A percentile compares a stretch with the other conserved stretches of the same genome.
Conservation (phyloP, 108 stramenopile species). For the Fistulifera pelliculosa region DNA sequence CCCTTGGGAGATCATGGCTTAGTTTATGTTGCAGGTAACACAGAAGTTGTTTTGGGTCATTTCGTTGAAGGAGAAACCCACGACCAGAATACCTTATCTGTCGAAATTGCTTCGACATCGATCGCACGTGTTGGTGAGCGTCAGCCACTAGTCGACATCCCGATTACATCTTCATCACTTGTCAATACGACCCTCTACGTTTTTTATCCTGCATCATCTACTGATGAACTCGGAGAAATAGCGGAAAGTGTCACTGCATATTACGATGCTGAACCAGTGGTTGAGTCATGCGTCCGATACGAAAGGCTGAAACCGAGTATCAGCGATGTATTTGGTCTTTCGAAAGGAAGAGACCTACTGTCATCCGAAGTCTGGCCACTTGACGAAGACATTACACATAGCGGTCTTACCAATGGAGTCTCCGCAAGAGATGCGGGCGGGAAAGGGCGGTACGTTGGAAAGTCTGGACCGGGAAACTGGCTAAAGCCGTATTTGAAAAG, state of each 20-base stretch:
- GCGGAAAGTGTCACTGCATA: not conserved
- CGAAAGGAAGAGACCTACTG: conserved; percentile 58
- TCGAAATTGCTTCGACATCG: conserved; percentile 19
- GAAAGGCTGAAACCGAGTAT: conserved; percentile 48
- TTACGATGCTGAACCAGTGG: conserved; percentile 56
- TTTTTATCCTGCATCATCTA: conserved; percentile 15
- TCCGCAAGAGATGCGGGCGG: not conserved
- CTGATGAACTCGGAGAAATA: not conserved
- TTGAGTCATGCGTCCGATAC: conserved; percentile 72
- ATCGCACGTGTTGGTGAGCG: conserved; percentile 19
- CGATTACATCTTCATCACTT: conserved; percentile 18
- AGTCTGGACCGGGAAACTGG: conserved; percentile 30
- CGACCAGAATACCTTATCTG: conserved; percentile 1
- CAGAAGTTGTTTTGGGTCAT: conserved; percentile 10
- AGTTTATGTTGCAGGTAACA: too few relatives aligned
- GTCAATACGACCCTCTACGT: conserved; percentile 5
- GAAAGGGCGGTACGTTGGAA: not conserved
- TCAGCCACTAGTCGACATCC: conserved; percentile 22
- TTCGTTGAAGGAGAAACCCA: conserved; percentile 6
- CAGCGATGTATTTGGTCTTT: conserved; percentile 45
- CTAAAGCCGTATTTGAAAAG: conserved; percentile 60
- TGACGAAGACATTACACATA: conserved; percentile 29
- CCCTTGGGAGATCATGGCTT: too few relatives aligned
- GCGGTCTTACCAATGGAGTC: not conserved
- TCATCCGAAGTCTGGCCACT: conserved; percentile 62